Evolutionary conservation across 2,329 filamentous ascomycete species (phyloP).

Genomic region (Colletotrichum paranaense): DNA sequence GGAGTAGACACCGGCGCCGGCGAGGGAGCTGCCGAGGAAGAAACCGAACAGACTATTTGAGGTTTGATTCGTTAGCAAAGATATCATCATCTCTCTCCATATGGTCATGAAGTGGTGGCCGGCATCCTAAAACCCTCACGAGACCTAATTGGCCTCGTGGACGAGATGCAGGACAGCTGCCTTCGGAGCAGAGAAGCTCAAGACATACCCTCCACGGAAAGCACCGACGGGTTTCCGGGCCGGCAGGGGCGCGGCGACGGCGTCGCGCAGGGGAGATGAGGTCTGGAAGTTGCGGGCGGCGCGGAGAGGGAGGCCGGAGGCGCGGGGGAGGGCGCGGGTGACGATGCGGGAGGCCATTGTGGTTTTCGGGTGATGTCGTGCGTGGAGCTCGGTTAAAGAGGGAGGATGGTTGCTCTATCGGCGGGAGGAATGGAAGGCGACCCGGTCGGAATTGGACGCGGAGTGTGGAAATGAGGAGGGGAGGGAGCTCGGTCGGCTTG

Average conservation of each 20-base stretch:
- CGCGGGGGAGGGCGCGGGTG: slow-evolving; percentile 47
- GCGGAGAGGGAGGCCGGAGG: slow-evolving; percentile 42
- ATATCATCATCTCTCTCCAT: background rate
- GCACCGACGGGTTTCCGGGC: slow-evolving; percentile 69
- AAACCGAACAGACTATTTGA: slow-evolving; percentile 84
- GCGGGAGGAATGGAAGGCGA: background rate
- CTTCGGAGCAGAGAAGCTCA: background rate
- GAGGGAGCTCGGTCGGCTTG: background rate
- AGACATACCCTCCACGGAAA: slow-evolving; percentile 69
- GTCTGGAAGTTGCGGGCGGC: slow-evolving; percentile 61
- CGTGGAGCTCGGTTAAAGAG: slow-evolving; percentile 7
- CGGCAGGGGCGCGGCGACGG: slow-evolving; percentile 60
- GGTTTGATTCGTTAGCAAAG: background rate
- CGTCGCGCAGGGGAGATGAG: slow-evolving; percentile 56
- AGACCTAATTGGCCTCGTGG: background rate
- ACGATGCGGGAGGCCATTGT: slow-evolving; percentile 62
- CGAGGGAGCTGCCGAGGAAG: slow-evolving; percentile 83
- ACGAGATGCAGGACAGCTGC: background rate
- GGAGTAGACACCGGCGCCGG: slow-evolving; percentile 87
- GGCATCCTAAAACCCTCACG: background rate
- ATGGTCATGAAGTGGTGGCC: no score
- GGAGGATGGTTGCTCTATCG: background rate
- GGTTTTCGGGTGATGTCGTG: slow-evolving; percentile 2
- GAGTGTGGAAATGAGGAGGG: background rate
- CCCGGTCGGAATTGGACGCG: background rate